A percentile compares a stretch with the other conserved stretches of the same genome.
Evolutionary conservation across 306 rosid genomes (phyloP).

Genomic region (Sesbania bispinosa): DNA sequence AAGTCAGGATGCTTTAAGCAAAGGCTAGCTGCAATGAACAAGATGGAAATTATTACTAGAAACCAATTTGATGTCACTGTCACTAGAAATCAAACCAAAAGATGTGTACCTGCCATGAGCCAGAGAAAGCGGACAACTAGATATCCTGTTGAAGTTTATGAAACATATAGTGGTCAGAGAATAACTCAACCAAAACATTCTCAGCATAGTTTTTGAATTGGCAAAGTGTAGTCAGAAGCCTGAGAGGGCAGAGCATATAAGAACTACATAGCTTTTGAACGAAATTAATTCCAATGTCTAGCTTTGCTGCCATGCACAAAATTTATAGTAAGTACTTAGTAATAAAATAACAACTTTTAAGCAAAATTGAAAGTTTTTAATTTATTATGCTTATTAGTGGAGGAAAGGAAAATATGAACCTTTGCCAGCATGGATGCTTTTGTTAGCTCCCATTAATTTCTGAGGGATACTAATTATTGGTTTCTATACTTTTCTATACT

Average conservation of each 20-base stretch:
- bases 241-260: constrained; percentile 42
- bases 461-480: background rate
- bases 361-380: background rate
- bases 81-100: constrained; percentile 17
- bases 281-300: constrained; percentile 61
- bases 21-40: constrained; percentile 43
- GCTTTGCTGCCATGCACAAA: constrained; percentile 50
- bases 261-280: constrained; percentile 51
- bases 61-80: background rate
- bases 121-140: constrained; percentile 41
- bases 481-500: too few relatives aligned
- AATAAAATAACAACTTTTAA: background rate
- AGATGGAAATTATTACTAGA: background rate
- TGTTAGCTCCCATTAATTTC: constrained; percentile 70
- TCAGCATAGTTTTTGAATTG: background rate
- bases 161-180: background rate
- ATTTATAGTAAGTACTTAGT: background rate
- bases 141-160: constrained; percentile 26
- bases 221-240: constrained; percentile 31
- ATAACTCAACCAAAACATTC: background rate
- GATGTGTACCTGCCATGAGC: constrained; percentile 51
- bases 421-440: constrained; percentile 67
- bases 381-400: background rate
- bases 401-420: constrained; percentile 22
- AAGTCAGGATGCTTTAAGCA: constrained; percentile 60